phyloP scores from a whole-genome alignment of 2,329 filamentous ascomycete genomes.

The Aureobasidium sp. region DNA sequence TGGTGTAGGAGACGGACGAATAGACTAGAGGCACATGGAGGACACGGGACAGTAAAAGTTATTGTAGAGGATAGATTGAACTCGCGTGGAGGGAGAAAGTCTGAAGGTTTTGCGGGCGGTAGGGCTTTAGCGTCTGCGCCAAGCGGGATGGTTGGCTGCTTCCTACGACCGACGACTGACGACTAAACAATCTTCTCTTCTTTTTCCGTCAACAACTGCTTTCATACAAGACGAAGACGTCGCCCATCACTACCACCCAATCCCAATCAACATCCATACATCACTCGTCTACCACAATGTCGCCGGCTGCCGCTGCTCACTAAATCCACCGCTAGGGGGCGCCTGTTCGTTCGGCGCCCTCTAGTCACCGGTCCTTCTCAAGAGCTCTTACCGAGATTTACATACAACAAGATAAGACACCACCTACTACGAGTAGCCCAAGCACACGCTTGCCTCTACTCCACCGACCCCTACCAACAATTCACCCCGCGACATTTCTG shows the following conservation, averaged over 20 bases:
- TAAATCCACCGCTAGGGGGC: conserved; percentile 26
- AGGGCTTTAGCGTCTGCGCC: not conserved
- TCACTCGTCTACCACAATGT: conserved; percentile 27
- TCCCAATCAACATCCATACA: conserved; percentile 15
- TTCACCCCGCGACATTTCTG: not conserved
- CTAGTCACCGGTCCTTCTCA: conserved; percentile 21
- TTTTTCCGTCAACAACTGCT: not conserved
- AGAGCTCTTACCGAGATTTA: conserved; percentile 23
- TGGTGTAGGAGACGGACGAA: not conserved
- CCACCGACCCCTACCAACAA: not conserved
- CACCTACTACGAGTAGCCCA: conserved; percentile 4
- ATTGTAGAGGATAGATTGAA: not conserved
- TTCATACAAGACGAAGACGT: conserved; percentile 16
- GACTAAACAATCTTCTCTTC: conserved; percentile 1
- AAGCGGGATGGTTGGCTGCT: not conserved
- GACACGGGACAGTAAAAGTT: not conserved
- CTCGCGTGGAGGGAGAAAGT: not conserved
- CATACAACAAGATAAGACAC: conserved; percentile 20
- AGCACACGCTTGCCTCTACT: not conserved
- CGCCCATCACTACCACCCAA: conserved; percentile 13
- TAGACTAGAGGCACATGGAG: not conserved
- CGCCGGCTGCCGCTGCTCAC: conserved; percentile 26
- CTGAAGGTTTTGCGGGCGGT: not conserved
- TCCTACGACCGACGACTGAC: not conserved
- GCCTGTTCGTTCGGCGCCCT: conserved; percentile 20